phyloP scores from a whole-genome alignment of 441 rosid genomes.

The Mallotus repandus region DNA sequence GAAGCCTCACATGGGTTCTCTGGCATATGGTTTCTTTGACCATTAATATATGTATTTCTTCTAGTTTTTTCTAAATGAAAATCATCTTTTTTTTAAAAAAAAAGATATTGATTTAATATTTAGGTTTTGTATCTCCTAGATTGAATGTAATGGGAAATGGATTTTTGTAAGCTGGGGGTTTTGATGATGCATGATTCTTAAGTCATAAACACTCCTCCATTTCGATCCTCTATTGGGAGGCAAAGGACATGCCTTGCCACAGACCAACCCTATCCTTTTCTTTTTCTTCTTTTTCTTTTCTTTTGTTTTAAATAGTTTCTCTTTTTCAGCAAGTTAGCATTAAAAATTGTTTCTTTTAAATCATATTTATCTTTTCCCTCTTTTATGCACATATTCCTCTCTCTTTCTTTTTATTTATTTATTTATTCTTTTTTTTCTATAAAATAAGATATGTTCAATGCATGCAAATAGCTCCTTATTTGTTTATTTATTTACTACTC shows the following conservation, averaged over 20 bases:
- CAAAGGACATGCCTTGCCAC: slow-evolving; percentile 20
- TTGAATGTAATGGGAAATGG: slow-evolving; percentile 11
- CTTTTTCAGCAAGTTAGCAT: too few relatives aligned
- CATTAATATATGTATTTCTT: background rate
- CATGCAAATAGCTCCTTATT: too few relatives aligned
- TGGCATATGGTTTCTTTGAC: slow-evolving; percentile 13
- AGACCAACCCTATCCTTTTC: background rate
- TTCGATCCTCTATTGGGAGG: slow-evolving; percentile 16
- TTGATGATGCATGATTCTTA: slow-evolving; percentile 12
- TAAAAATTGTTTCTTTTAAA: too few relatives aligned
- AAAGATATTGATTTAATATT: background rate
- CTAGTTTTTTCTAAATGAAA: background rate
- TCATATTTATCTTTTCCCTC: too few relatives aligned
- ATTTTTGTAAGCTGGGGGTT: slow-evolving; percentile 12
- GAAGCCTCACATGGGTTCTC: slow-evolving; percentile 37
- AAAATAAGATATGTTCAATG: too few relatives aligned
- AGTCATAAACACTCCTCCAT: slow-evolving; percentile 12
- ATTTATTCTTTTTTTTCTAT: too few relatives aligned
- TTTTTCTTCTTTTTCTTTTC: background rate
- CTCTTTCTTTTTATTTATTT: too few relatives aligned
- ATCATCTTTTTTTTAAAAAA: background rate
- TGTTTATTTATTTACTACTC: too few relatives aligned
- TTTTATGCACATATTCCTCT: too few relatives aligned
- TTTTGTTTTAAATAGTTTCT: too few relatives aligned
- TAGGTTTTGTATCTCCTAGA: background rate